These are phyloP conservation scores for Erodium chrysanthum DNA, from an alignment of 441 rosid species.

Conservation along the genomic window DNA sequence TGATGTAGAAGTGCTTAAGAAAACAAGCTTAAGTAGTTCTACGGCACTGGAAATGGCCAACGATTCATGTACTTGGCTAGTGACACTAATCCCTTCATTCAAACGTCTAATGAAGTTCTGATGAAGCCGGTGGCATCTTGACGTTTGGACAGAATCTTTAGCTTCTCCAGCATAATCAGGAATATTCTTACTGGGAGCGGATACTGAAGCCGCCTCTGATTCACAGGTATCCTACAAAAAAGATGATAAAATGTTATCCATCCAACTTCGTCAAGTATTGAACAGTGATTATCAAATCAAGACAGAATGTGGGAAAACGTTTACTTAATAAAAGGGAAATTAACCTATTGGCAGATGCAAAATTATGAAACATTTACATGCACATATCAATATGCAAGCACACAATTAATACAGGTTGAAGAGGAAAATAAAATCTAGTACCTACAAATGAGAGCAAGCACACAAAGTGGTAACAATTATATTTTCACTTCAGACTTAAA, in stretches of 20 bases:
- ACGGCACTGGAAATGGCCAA: slow-evolving; percentile 90
- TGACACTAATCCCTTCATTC: slow-evolving; percentile 41
- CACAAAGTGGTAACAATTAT: not conserved
- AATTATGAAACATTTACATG: not conserved
- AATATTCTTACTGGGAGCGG: slow-evolving; percentile 26
- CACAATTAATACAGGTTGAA: not conserved
- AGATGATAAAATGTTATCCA: slow-evolving; percentile 14
- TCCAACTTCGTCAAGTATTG: slow-evolving; percentile 13
- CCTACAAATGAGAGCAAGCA: not conserved
- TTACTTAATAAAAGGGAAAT: not conserved
- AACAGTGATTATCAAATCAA: not conserved
- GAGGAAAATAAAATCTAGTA: not conserved
- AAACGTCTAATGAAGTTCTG: slow-evolving; percentile 46
- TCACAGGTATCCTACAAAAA: slow-evolving; percentile 36
- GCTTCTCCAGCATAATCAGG: slow-evolving; percentile 22
- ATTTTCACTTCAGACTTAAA: not conserved
- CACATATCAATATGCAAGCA: not conserved
- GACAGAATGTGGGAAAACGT: slow-evolving; percentile 1
- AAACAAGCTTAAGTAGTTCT: slow-evolving; percentile 86
- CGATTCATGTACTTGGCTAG: slow-evolving; percentile 48
- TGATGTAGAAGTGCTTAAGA: slow-evolving; percentile 70
- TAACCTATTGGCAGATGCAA: not conserved
- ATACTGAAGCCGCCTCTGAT: slow-evolving; percentile 36
- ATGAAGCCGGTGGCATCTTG: slow-evolving; percentile 43
- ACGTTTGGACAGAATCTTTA: slow-evolving; percentile 34